These are phyloP conservation scores for Candida ponderosae DNA, from an alignment of 805 yeast species.

Conservation along the genomic window DNA sequence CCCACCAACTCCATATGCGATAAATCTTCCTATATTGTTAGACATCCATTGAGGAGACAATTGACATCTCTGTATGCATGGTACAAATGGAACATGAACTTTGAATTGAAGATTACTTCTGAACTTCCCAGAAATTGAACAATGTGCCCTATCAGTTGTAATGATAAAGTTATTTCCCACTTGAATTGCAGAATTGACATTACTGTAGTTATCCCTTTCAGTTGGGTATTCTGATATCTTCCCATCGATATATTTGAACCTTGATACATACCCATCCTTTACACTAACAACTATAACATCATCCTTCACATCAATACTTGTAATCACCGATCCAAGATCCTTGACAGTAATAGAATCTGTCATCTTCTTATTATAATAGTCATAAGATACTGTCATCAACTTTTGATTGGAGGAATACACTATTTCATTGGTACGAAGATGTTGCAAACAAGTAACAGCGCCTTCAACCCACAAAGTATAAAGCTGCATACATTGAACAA, in stretches of 20 bases:
- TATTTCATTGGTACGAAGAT: constrained; percentile 9
- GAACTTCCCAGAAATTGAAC: constrained; percentile 9
- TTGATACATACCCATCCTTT: constrained; percentile 18
- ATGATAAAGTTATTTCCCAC: constrained; percentile 6
- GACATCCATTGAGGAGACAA: constrained; percentile 29
- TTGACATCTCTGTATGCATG: constrained; percentile 21
- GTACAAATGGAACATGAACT: constrained; percentile 21
- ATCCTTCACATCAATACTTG: constrained; percentile 16
- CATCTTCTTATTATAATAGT: constrained; percentile 8
- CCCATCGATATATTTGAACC: constrained; percentile 11
- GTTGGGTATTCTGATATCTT: too few species aligned
- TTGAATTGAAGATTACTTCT: constrained; percentile 9
- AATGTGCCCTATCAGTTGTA: constrained; percentile 16
- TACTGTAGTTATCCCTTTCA: too few species aligned
- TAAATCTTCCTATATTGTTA: constrained; percentile 9
- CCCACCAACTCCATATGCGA: constrained; percentile 29
- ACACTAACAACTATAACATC: constrained; percentile 20
- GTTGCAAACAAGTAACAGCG: constrained; percentile 15
- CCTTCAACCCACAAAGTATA: constrained; percentile 13
- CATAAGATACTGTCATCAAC: constrained; percentile 8
- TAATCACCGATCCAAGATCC: too few species aligned
- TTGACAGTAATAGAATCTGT: constrained; percentile 8
- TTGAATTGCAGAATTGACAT: too few species aligned
- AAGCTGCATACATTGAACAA: constrained; percentile 10
- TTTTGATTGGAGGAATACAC: constrained; percentile 12